phyloP scores from a whole-genome alignment of 2,329 filamentous ascomycete genomes.

The Nemania sp. region DNA sequence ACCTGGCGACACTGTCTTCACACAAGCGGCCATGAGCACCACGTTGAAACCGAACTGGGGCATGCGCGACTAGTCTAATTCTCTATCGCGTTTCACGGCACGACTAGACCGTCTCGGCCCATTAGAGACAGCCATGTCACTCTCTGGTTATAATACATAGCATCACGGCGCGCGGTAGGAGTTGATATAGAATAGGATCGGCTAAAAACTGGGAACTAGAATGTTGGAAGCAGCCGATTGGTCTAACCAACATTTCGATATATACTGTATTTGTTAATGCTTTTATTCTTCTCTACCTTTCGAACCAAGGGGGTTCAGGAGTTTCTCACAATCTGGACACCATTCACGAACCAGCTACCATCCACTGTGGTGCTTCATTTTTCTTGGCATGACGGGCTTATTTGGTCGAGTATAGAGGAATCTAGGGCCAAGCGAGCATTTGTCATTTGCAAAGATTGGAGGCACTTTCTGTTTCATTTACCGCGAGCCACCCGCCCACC shows the following conservation, averaged over 20 bases:
- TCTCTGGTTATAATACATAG: constrained; percentile 21
- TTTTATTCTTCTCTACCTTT: constrained; percentile 22
- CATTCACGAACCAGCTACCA: constrained; percentile 18
- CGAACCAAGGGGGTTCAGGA: constrained; percentile 7
- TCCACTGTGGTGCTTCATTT: background rate
- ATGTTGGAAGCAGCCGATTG: constrained; percentile 18
- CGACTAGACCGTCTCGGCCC: constrained; percentile 19
- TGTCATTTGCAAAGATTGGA: constrained; percentile 11
- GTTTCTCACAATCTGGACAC: constrained; percentile 13
- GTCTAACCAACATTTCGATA: constrained; percentile 13
- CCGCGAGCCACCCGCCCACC: constrained; percentile 2
- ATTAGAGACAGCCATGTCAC: constrained; percentile 17
- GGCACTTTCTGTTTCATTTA: constrained; percentile 7
- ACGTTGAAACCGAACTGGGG: constrained; percentile 63
- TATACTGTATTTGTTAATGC: constrained; percentile 27
- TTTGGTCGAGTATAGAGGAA: constrained; percentile 16
- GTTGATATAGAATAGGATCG: constrained; percentile 29
- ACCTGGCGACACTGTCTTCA: constrained; percentile 80
- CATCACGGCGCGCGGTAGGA: constrained; percentile 28
- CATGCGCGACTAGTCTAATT: constrained; percentile 45
- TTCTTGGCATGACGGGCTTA: constrained; percentile 9
- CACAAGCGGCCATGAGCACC: constrained; percentile 66
- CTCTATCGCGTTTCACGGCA: constrained; percentile 23
- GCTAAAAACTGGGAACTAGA: constrained; percentile 12
- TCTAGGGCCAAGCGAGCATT: constrained; percentile 12